Conservation (phyloP, 306 rosid genomes). For the Hippophae gyantsensis region DNA sequence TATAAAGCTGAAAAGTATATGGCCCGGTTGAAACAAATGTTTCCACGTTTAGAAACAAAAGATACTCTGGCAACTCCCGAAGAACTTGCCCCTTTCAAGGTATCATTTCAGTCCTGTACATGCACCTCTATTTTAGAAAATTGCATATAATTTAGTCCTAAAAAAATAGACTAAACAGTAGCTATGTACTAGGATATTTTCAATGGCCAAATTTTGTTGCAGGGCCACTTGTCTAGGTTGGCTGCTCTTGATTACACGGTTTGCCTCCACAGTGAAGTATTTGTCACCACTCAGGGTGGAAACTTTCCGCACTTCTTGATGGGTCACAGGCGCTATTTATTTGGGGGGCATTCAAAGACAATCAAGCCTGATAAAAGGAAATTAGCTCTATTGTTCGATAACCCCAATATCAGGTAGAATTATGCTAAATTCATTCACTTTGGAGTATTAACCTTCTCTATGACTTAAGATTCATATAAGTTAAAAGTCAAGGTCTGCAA, state of each 20-base stretch:
- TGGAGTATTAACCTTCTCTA: not conserved
- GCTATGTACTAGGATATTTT: constrained; percentile 5
- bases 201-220: constrained; percentile 32
- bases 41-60: constrained; percentile 84
- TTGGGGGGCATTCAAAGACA: constrained; percentile 87
- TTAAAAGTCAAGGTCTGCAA: no score
- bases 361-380: constrained; percentile 89
- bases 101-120: constrained; percentile 23
- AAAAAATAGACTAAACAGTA: no score
- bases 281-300: constrained; percentile 96
- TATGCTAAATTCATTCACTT: not conserved
- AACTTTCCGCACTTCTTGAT: constrained; percentile 96
- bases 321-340: constrained; percentile 81
- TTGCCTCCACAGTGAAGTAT: constrained; percentile 91
- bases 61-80: constrained; percentile 66
- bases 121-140: constrained; percentile 8
- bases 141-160: constrained; percentile 5
- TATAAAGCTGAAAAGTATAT: constrained; percentile 75
- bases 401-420: constrained; percentile 64
- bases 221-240: constrained; percentile 93
- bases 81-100: constrained; percentile 84
- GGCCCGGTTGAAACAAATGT: constrained; percentile 94
- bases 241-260: constrained; percentile 97
- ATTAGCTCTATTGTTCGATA: constrained; percentile 61
- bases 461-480: no score